Evolutionary conservation across 768 basidiomycete genomes (phyloP).

Genomic region (Russula lepida): DNA sequence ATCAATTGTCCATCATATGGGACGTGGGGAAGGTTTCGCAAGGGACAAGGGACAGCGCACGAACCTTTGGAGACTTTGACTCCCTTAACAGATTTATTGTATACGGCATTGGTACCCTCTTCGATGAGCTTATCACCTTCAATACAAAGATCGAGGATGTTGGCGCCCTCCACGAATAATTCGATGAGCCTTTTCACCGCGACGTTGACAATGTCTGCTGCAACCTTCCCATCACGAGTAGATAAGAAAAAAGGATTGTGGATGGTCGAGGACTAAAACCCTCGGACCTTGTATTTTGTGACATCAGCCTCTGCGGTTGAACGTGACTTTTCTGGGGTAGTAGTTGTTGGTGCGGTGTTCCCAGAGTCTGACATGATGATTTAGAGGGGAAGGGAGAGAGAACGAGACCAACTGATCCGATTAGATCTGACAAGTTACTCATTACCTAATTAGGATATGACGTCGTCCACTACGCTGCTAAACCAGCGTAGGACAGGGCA

Average conservation of each 20-base stretch:
- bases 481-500: too few species aligned
- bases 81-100: constrained; percentile 86
- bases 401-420: neutral
- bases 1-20: neutral
- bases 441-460: constrained; percentile 1
- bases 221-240: constrained; percentile 42
- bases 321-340: constrained; percentile 36
- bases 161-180: constrained; percentile 70
- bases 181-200: constrained; percentile 81
- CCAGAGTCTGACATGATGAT: constrained; percentile 53
- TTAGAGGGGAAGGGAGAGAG: neutral
- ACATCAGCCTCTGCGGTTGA: constrained; percentile 64
- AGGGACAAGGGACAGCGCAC: neutral
- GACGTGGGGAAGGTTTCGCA: neutral
- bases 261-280: neutral
- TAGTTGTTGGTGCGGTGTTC: constrained; percentile 27
- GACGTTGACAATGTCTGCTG: constrained; percentile 81
- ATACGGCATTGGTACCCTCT: constrained; percentile 73
- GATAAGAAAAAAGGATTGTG: constrained; percentile 1
- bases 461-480: neutral
- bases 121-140: constrained; percentile 94
- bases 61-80: constrained; percentile 81
- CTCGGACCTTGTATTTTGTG: constrained; percentile 76
- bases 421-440: neutral
- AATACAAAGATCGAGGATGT: constrained; percentile 80